These are phyloP conservation scores for Coemansia sp. DNA, from an alignment of 192 early-diverging fungal genomes.

Conservation along the genomic window DNA sequence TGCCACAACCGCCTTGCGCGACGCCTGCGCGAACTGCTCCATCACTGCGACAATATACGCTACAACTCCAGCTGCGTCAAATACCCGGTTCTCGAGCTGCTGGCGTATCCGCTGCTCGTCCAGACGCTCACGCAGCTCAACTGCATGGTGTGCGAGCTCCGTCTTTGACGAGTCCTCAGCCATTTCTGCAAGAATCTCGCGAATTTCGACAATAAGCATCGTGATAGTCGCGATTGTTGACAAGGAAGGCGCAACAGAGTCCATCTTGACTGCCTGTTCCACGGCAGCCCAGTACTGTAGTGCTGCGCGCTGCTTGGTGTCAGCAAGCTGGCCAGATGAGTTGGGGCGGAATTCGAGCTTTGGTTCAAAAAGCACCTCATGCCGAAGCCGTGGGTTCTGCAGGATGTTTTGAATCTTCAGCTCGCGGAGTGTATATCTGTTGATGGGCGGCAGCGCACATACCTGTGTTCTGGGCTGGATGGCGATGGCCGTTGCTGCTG, in stretches of 20 bases:
- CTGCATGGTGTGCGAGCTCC: slow-evolving; percentile 40
- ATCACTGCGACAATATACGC: slow-evolving; percentile 63
- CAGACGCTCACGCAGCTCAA: slow-evolving; percentile 53
- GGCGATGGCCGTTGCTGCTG: not conserved
- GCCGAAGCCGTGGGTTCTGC: slow-evolving; percentile 80
- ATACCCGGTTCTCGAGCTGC: slow-evolving; percentile 67
- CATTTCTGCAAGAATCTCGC: slow-evolving; percentile 67
- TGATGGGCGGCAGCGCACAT: slow-evolving; percentile 67
- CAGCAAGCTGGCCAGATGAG: slow-evolving; percentile 69
- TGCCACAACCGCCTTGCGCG: slow-evolving; percentile 65
- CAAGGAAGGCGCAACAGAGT: slow-evolving; percentile 4
- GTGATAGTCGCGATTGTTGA: slow-evolving; percentile 45
- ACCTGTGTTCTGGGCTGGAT: not conserved
- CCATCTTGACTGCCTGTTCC: slow-evolving; percentile 55
- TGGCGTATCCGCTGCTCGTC: slow-evolving; percentile 61
- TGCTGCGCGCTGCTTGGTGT: slow-evolving; percentile 61
- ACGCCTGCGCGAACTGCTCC: slow-evolving; percentile 68
- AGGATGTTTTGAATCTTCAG: slow-evolving; percentile 81
- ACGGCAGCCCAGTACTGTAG: slow-evolving; percentile 74
- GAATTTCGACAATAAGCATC: slow-evolving; percentile 73
- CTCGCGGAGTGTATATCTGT: slow-evolving; percentile 84
- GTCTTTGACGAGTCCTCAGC: slow-evolving; percentile 36
- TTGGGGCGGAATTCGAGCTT: slow-evolving; percentile 89
- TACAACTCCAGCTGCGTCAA: slow-evolving; percentile 62
- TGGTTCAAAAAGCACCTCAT: slow-evolving; percentile 88